Evolutionary conservation across 257 asterid species (phyloP).

Genomic region (Solanum bulbocastanum): DNA sequence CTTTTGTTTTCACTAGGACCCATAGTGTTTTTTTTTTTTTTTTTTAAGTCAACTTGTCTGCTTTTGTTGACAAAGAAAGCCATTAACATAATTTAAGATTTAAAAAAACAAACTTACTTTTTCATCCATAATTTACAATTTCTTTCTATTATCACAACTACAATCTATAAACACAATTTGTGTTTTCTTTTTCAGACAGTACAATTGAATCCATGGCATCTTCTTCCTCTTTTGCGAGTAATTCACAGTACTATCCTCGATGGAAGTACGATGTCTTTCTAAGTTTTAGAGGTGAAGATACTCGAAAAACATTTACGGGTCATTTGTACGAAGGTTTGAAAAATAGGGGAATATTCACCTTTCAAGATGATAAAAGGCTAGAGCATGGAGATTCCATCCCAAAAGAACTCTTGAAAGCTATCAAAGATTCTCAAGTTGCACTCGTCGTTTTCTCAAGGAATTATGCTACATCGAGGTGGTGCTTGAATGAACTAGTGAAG

Average conservation of each 20-base stretch:
- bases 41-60: neutral
- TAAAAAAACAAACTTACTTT: neutral
- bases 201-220: neutral
- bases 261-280: neutral
- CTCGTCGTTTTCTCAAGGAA: neutral
- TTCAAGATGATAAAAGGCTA: neutral
- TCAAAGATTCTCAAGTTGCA: neutral
- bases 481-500: neutral
- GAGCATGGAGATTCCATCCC: neutral
- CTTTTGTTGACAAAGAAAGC: neutral
- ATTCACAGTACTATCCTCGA: neutral
- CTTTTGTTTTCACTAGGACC: neutral
- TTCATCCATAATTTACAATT: neutral
- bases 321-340: neutral
- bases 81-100: neutral
- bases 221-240: neutral
- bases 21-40: too few relatives aligned
- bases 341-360: neutral
- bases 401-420: neutral
- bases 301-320: neutral
- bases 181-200: neutral
- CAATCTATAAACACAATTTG: neutral
- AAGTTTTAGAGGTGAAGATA: neutral
- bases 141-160: neutral
- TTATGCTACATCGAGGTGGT: neutral